Base-by-base conservation (phyloP, 345 rosid species). In the Brassica juncea region DNA sequence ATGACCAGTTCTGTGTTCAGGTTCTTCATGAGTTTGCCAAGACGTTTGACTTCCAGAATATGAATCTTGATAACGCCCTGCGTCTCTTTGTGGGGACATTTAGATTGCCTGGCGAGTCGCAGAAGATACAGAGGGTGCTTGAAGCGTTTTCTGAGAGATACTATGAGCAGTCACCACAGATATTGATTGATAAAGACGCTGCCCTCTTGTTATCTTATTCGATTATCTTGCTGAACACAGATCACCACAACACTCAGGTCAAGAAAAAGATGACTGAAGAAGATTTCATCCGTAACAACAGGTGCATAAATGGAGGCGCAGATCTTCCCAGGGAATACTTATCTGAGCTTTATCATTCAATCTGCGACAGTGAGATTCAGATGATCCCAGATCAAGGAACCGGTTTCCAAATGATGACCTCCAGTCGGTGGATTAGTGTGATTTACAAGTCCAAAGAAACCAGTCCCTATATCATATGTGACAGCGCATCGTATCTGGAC, bases 111-210 rank as follows among this genome's bases (percentile, higher is more conserved):
- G 97, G 93, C 1, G 97, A 91, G 82, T 86, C 93, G 25, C 97
- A 91, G 85, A 91, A 91, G 85, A 91, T 91, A 77, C 89, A 89
- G 70, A 85, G 97, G 81, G 92, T 89, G 69, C 89, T 91, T 35
- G 97, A 89, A 82, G 97, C 97, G 19, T 91, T 91, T 85, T 83
- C 93, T 75, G 93, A 89, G 81, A 83, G 92, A 84, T 91, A 89
- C 76, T 89, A 91, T 84, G 91, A 91, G 86, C 97, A 91, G 78
- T 88, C 90, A 58, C 88, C 90, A 65, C 84, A 86, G 73, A 82
- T 85, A 77, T 76, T 91, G 35, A 82, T 72, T 66, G 72, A 89
- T 76, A 89, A 82, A 72, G 97, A 91, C 83, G 93, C 89, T 82
- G 86, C 89, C 52, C 89, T 91, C 62, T 55, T 87, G 78, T 82